Evolutionary conservation across 1,284 basidiomycete genomes (phyloP), one percentile per base, ranked within the genome.

Genomic region (Trichosporon asahii): DNA sequence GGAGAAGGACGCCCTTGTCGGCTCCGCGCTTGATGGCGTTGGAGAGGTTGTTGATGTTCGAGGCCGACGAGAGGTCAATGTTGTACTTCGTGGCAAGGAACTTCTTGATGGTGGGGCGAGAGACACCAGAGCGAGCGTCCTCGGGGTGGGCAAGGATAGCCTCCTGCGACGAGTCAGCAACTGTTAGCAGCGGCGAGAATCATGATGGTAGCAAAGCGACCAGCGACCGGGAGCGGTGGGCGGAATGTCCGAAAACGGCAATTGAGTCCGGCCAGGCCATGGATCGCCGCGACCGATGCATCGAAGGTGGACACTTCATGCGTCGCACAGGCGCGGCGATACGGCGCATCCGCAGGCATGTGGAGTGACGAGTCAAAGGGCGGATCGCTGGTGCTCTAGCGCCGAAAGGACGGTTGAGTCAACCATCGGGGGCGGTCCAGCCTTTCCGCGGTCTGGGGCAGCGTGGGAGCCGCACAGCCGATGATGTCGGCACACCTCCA

Each of bases 81-180:
- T 90, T 89, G 85, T 94, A 94, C 75, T 86, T 88, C 75, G 90
- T 89, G 76, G 90, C 89, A 49, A 91, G 88, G 82, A 85, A 94
- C 94, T 94, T 95, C 89, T 96, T 96, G 85, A 97, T 93, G 79
- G 91, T 89, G 71, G 91, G 92, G 69, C 94, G 91, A 77, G 93
- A 95, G 75, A 95, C 92, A 82, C 94, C 94, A 72, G 83, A 81
- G 74, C 94, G 91, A 72, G 91, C 89, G 73, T 94, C 92, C 46
- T 92, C 91, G 29, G 88, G 87, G 84, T 90, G 86, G 67, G 86
- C 87, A 73, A 87, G 84, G 84, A 96, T 92, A 78, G 91, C 93
- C 86, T 95, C 93, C 84, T 86, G 79, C 68, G 74, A 12, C 37
- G 61, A 67, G 65, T 70, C 14, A 70, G 69, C 35, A 44, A 14